Evolutionary conservation across 2,329 filamentous ascomycete genomes (phyloP), one percentile per base, ranked within the genome.

Genomic region (Pseudogymnoascus sp.): DNA sequence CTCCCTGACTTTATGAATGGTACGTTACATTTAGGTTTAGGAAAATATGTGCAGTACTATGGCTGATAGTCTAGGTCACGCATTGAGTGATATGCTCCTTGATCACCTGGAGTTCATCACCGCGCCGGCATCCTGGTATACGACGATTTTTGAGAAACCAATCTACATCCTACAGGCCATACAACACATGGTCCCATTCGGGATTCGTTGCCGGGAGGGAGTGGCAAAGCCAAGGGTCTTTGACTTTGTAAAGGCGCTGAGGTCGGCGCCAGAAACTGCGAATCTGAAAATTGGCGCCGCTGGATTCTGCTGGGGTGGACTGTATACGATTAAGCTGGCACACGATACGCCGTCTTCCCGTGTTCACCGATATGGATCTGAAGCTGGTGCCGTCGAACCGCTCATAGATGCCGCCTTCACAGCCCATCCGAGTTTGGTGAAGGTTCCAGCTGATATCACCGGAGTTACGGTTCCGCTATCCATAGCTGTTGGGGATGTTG

Each of bases 271-370:
- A 7, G 58, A 60, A 60, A 67, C 69, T n/a, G 62, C 69, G 16
- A 62, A 67, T 12, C 67, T 75, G 6, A 76, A 75, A 61, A 71
- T 86, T 50, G 82, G 78, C 20, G 79, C 76, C 0, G 80, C 80
- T 0, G 85, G 84, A 0, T 86, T 84, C 72, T 86, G 82, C 74
- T 87, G 83, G 83, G 84, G 84, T 22, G 84, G 81, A 22, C 80
- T 81, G 63, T 78, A 84, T 65, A 72, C 76, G 2, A 68, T 82
- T 7, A 68, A 76, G n/a, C 75, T 86, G 3, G 73, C 76, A 9
- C 74, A 76, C 14, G 73, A 75, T 63, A 66, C 71, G 4, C 66
- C 68, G 1, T 65, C 65, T 22, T 65, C 66, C 6, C 61, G 68
- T 2, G 62, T 67, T 25, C 57, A 62, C 35, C 58, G 62, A 43